Percentiles rank a stretch among this genome's conserved stretches.
Evolutionary conservation across 1,139 yeast species (phyloP).

Genomic region (Pichia norvegensis): DNA sequence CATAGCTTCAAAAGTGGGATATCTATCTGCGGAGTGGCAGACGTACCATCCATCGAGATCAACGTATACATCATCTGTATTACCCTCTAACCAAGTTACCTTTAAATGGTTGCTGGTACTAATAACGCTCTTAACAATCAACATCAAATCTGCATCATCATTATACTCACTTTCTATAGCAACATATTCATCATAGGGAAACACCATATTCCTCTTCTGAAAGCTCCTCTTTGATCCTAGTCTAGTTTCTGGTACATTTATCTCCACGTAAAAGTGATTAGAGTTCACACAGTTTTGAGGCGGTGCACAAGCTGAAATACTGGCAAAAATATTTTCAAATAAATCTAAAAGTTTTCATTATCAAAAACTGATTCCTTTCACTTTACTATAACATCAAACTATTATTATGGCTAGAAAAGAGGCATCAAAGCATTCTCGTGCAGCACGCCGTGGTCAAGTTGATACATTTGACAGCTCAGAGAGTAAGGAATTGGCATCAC

Average conservation of each 20-base stretch:
- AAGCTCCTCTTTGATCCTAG: too few relatives aligned
- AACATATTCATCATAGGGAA: conserved; percentile 2
- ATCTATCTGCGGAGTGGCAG: background rate
- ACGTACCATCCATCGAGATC: conserved; percentile 22
- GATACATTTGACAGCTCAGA: conserved; percentile 30
- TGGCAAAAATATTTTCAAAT: background rate
- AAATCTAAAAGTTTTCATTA: background rate
- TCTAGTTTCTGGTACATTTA: too few relatives aligned
- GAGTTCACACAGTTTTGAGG: background rate
- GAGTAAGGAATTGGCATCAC: conserved; percentile 39
- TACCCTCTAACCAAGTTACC: conserved; percentile 8
- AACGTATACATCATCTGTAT: conserved; percentile 11
- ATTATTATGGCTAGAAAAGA: conserved; percentile 24
- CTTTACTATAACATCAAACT: too few relatives aligned
- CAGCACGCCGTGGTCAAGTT: conserved; percentile 59
- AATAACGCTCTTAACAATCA: conserved; percentile 4
- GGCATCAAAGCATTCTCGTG: conserved; percentile 65
- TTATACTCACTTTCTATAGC: conserved; percentile 6
- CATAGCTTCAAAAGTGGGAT: conserved; percentile 26
- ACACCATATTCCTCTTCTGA: too few relatives aligned
- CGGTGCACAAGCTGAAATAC: background rate
- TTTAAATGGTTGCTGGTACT: background rate
- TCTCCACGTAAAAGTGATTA: too few relatives aligned
- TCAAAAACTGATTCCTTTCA: too few relatives aligned
- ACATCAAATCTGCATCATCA: conserved; percentile 3